Conservation (phyloP, 176 grass and related monocot genomes). For the Eleusine coracana region DNA sequence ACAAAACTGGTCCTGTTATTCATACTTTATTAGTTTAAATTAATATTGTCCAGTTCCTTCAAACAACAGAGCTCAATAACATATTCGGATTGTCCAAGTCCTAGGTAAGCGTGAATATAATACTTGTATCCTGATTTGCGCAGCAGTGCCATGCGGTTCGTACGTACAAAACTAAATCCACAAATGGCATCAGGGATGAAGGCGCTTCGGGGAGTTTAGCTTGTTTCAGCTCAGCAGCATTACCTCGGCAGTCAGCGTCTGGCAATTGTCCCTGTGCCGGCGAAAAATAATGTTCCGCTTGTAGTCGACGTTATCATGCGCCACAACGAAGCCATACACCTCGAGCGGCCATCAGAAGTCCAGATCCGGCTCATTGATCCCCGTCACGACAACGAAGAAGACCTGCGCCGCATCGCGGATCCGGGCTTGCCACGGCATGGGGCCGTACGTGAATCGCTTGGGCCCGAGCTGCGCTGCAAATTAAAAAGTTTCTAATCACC, state of each 20-base stretch:
- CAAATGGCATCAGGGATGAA: too few relatives aligned
- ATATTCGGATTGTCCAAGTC: too few relatives aligned
- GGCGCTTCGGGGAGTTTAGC: not conserved
- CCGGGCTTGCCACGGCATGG: not conserved
- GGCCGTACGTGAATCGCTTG: not conserved
- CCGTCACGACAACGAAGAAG: not conserved
- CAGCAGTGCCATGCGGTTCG: too few relatives aligned
- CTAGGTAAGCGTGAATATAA: too few relatives aligned
- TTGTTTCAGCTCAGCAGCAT: not conserved
- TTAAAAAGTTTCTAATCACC: not conserved
- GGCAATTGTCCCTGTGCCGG: conserved; percentile 12
- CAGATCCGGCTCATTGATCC: not conserved
- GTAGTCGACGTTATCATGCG: not conserved
- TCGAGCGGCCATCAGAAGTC: not conserved
- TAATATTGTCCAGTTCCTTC: too few relatives aligned
- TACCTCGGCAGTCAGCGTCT: not conserved
- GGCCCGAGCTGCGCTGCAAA: not conserved
- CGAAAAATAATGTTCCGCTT: conserved; percentile 1
- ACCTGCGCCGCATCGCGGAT: not conserved
- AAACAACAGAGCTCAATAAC: too few relatives aligned
- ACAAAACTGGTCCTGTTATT: too few relatives aligned
- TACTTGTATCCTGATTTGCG: too few relatives aligned
- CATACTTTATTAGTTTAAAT: too few relatives aligned
- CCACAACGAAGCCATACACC: conserved; percentile 18
- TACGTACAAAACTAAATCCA: too few relatives aligned